Conservation (phyloP, 2,329 filamentous ascomycete genomes). For the Beauveria pseudobassiana region DNA sequence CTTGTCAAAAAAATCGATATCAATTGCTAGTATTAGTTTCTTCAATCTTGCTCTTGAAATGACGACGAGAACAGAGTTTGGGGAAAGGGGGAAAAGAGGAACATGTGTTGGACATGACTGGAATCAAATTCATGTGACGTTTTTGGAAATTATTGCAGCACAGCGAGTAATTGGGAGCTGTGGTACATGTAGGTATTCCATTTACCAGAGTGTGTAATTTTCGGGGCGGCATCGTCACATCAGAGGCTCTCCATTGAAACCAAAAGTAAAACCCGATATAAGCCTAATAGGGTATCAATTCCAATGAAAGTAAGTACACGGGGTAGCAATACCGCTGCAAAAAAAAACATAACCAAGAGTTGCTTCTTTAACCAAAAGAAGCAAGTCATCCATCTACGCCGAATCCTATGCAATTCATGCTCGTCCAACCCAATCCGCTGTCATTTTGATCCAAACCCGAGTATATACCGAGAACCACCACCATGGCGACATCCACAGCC, state of each 20-base stretch:
- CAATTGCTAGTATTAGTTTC: neutral
- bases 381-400: neutral
- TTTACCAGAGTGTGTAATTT: too few relatives aligned
- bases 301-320: neutral
- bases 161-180: neutral
- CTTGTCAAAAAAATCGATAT: neutral
- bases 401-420: neutral
- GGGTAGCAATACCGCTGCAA: neutral
- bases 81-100: neutral
- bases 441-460: too few relatives aligned
- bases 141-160: too few relatives aligned
- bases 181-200: neutral
- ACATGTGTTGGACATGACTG: neutral
- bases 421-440: neutral
- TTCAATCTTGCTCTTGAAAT: neutral
- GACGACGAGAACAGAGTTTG: neutral
- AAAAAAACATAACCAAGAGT: constrained; percentile 15
- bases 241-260: neutral
- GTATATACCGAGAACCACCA: too few relatives aligned
- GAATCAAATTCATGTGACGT: too few relatives aligned
- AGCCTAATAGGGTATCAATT: neutral
- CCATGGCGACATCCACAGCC: too few relatives aligned
- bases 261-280: neutral
- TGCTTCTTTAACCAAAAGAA: neutral
- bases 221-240: too few relatives aligned